Conservation (phyloP, 73 alveolate genomes). For the Symbiodinium pilosum region DNA sequence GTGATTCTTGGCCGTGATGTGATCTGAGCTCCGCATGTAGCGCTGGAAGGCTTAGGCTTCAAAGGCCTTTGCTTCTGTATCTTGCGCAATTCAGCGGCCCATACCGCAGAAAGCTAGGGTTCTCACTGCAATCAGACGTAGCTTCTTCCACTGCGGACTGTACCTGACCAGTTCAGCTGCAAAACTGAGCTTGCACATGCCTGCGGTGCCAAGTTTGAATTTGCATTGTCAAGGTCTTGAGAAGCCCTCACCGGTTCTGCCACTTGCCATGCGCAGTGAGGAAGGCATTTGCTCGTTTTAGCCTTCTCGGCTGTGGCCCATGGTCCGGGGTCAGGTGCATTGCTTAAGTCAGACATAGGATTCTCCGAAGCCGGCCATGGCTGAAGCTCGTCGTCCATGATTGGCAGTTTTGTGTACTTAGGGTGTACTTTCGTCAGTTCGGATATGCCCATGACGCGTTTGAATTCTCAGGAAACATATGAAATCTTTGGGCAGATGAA, state of each 20-base stretch:
- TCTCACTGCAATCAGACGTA: neutral
- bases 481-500: conserved; percentile 92
- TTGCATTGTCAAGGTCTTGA: no score
- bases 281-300: neutral
- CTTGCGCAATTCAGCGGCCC: no score
- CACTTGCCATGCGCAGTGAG: no score
- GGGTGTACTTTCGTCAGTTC: no score
- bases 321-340: conserved; percentile 11
- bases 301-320: conserved; percentile 27
- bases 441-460: no score
- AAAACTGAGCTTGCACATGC: no score
- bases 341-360: neutral
- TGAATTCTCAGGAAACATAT: conserved; percentile 36
- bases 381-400: neutral
- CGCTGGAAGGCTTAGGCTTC: neutral
- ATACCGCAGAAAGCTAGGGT: no score
- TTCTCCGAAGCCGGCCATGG: neutral
- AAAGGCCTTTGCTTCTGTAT: neutral
- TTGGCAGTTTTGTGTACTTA: no score
- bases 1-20: neutral
- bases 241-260: no score
- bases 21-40: neutral
- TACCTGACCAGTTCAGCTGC: neutral
- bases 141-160: conserved; percentile 3
- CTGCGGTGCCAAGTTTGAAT: no score